Evolutionary conservation across 768 basidiomycete species (phyloP).

Genomic region (Nidularia sp.): DNA sequence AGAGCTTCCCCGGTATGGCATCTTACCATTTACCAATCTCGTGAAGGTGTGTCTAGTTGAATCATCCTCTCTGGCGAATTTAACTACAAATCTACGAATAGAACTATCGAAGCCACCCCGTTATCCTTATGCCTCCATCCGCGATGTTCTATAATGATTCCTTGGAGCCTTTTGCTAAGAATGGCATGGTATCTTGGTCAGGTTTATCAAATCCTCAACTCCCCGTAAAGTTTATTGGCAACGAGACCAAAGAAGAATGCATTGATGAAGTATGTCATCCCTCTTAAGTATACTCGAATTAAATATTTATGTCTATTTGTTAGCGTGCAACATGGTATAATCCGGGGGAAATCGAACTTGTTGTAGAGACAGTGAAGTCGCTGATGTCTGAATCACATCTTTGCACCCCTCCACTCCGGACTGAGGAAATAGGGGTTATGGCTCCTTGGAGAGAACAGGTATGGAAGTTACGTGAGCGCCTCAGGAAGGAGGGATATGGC

Average conservation of each 20-base stretch:
- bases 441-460: slow-evolving; percentile 51
- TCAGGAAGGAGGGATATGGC: slow-evolving; percentile 34
- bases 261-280: slow-evolving; percentile 35
- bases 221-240: slow-evolving; percentile 42
- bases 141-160: slow-evolving; percentile 50
- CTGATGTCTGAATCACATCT: slow-evolving; percentile 28
- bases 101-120: slow-evolving; percentile 50
- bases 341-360: slow-evolving; percentile 36
- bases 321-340: slow-evolving; percentile 49
- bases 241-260: slow-evolving; percentile 34
- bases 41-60: slow-evolving; percentile 30
- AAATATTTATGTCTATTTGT: too few species aligned
- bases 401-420: slow-evolving; percentile 34
- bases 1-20: background rate
- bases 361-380: slow-evolving; percentile 33
- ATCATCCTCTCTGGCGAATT: background rate
- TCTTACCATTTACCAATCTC: slow-evolving; percentile 34
- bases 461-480: slow-evolving; percentile 41
- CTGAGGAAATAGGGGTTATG: slow-evolving; percentile 45
- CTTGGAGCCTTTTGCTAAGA: slow-evolving; percentile 38
- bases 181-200: slow-evolving; percentile 37
- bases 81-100: slow-evolving; percentile 8
- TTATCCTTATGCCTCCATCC: slow-evolving; percentile 50
- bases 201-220: slow-evolving; percentile 31
- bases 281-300: background rate